Conservation (phyloP, 164 flowering plant species). For the Magnolia sinica region DNA sequence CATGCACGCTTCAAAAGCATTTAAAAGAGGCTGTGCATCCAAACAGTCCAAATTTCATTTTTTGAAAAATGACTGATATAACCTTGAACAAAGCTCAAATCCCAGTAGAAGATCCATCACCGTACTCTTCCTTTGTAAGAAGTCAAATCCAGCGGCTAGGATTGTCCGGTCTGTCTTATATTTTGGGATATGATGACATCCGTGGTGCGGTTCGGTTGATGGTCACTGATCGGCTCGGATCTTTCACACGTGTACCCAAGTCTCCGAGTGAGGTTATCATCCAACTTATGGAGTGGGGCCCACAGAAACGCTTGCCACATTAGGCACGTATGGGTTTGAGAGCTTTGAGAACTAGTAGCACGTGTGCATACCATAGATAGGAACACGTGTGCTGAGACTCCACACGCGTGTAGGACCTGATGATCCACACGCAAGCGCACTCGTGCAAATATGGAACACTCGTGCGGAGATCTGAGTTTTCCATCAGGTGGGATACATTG, state of each 20-base stretch:
- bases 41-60: not conserved
- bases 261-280: not conserved
- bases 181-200: not conserved
- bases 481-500: too few relatives aligned
- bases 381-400: too few relatives aligned
- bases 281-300: not conserved
- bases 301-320: too few relatives aligned
- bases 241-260: not conserved
- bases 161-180: not conserved
- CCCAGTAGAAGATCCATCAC: not conserved
- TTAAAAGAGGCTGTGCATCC: not conserved
- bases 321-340: too few relatives aligned
- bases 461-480: too few relatives aligned
- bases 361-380: too few relatives aligned
- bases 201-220: not conserved
- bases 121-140: not conserved
- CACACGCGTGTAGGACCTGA: too few relatives aligned
- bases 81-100: not conserved
- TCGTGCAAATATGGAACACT: too few relatives aligned
- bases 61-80: not conserved
- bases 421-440: too few relatives aligned
- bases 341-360: too few relatives aligned
- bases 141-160: not conserved
- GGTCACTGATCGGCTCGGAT: too few relatives aligned
- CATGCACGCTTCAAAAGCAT: slow-evolving; percentile 8